Evolutionary conservation across 1,139 yeast genomes (phyloP).

Genomic region (Debaryomyces nepalensis): DNA sequence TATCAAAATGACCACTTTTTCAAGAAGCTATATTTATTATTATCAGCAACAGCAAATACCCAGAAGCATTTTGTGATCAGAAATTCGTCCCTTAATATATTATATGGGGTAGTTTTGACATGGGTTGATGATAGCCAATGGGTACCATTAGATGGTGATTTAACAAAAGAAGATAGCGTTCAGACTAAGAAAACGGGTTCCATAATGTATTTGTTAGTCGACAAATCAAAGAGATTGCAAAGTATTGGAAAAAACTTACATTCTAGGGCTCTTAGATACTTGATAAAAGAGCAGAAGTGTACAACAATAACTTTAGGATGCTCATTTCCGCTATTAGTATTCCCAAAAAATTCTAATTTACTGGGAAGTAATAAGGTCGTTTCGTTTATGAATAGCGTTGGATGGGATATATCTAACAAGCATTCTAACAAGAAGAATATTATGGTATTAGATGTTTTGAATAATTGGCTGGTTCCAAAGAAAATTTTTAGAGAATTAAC

Average conservation of each 20-base stretch:
- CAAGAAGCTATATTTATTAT: slow-evolving; percentile 36
- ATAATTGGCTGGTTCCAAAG: slow-evolving; percentile 57
- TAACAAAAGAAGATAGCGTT: slow-evolving; percentile 16
- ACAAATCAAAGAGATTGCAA: slow-evolving; percentile 58
- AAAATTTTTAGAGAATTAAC: slow-evolving; percentile 60
- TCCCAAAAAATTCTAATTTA: slow-evolving; percentile 39
- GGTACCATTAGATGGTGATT: slow-evolving; percentile 23
- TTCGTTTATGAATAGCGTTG: slow-evolving; percentile 42
- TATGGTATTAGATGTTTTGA: slow-evolving; percentile 43
- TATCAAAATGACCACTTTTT: slow-evolving; percentile 36
- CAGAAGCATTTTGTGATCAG: slow-evolving; percentile 64
- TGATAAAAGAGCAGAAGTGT: slow-evolving; percentile 51
- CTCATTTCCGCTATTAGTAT: slow-evolving; percentile 55
- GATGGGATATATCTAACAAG: slow-evolving; percentile 37
- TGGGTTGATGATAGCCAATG: slow-evolving; percentile 48
- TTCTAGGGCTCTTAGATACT: slow-evolving; percentile 57
- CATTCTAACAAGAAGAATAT: slow-evolving; percentile 32
- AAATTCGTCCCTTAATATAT: slow-evolving; percentile 58
- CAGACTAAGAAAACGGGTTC: slow-evolving; percentile 44
- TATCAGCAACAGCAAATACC: slow-evolving; percentile 29
- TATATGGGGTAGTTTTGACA: slow-evolving; percentile 63
- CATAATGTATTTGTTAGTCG: slow-evolving; percentile 56
- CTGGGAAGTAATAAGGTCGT: slow-evolving; percentile 27
- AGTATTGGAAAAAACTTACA: slow-evolving; percentile 64
- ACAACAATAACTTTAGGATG: slow-evolving; percentile 50